Evolutionary conservation across 2,329 filamentous ascomycete genomes (phyloP).

Genomic region (Talaromyces islandicus): DNA sequence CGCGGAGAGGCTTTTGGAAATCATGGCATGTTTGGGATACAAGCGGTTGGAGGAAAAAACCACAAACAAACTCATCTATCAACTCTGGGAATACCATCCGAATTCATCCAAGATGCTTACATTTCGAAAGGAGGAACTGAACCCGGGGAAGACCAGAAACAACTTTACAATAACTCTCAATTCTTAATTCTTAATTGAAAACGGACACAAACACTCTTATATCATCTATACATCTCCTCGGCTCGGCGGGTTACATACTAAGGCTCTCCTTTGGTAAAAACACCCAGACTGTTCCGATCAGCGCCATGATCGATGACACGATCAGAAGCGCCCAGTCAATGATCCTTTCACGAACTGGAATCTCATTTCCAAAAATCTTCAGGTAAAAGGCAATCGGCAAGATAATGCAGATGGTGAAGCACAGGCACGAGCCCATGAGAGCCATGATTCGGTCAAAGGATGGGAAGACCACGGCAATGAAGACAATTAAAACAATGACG

Average conservation of each 20-base stretch:
- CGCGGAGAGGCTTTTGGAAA: conserved; percentile 58
- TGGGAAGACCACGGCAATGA: conserved; percentile 68
- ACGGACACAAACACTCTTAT: background rate
- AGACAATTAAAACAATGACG: conserved; percentile 65
- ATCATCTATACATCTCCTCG: background rate
- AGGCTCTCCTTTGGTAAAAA: conserved; percentile 75
- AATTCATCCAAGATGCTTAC: conserved; percentile 20
- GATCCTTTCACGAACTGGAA: conserved; percentile 57
- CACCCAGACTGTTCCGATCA: conserved; percentile 78
- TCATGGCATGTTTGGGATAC: conserved; percentile 77
- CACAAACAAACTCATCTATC: conserved; percentile 80
- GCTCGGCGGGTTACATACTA: conserved; percentile 32
- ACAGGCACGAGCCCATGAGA: conserved; percentile 80
- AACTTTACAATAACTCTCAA: conserved; percentile 78
- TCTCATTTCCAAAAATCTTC: conserved; percentile 75
- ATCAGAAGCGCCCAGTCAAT: conserved; percentile 65
- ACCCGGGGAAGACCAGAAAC: conserved; percentile 70
- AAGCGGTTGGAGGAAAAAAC: conserved; percentile 59
- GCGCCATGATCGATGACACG: conserved; percentile 62
- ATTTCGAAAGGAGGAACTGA: conserved; percentile 70
- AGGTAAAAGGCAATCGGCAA: conserved; percentile 84
- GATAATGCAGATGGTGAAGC: conserved; percentile 91
- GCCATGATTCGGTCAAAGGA: conserved; percentile 87
- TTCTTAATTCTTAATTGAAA: background rate
- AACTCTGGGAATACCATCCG: conserved; percentile 62